Base-by-base conservation (phyloP, 495 filamentous ascomycete species). In the Xylaria cubensis region DNA sequence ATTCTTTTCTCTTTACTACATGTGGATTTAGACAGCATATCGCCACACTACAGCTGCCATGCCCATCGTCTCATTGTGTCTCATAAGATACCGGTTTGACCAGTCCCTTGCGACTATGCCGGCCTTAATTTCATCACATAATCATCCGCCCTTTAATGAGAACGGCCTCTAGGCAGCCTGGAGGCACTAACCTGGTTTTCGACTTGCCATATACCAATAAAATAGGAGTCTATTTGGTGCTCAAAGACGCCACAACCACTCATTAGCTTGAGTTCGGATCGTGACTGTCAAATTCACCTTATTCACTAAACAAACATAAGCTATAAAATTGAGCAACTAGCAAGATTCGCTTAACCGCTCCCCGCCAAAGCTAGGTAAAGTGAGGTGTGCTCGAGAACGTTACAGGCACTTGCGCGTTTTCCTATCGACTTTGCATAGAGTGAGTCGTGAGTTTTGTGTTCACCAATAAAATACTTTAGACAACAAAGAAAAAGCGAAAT, bases 131-230 rank as follows among this genome's bases (percentile, higher is more conserved):
- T 13, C 13, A 12, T 29, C 26, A 17, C 26, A 56, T 17, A 13
- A 56, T 56, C 4, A 26, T 53, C 26, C 32, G 3, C 53, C 36
- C 36, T 39, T 39, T 70, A 6, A 59, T 48, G 39, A 75, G 66
- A 17, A 73, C 73, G 8, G 66, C 69, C 59, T 75, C 70, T 1
- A 70, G 73, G 44, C 70, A 75, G 61, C 66, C 63, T 24, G 70
- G 82, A 86, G 59, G 86, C 86, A 0, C 86, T 39, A 10, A 34
- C 32, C 58, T 92, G 32, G 58, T 39, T 34, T 61, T 61, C 66
- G 73, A 80, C 34, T 73, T 81, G 1, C 75, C 79, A 1, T 34
- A 68, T 32, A 69, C 67, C 4, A 76, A 78, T 2, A 80, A 80
- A 41, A 74, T 77, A 72, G 82, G 83, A 24, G 74, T 87, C 5